phyloP scores from a whole-genome alignment of 306 rosid species.

The Delonix regia region DNA sequence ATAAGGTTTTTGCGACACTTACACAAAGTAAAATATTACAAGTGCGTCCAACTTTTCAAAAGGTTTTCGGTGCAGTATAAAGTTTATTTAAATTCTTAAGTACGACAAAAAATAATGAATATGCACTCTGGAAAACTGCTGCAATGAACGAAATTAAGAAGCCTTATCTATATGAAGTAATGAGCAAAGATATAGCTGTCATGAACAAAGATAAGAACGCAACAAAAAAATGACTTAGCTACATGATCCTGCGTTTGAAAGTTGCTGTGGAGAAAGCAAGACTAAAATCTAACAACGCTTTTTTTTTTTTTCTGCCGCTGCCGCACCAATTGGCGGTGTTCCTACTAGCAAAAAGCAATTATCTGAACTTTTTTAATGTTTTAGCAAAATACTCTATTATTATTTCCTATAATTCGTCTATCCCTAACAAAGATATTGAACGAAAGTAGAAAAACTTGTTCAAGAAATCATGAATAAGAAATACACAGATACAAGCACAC shows the following conservation, averaged over 20 bases:
- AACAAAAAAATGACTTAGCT: not conserved
- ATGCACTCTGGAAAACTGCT: not conserved
- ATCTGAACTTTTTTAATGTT: not conserved
- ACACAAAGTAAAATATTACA: not conserved
- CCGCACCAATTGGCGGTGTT: not conserved
- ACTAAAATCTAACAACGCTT: not conserved
- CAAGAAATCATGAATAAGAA: not conserved
- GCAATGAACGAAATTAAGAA: not conserved
- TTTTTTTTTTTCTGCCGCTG: not conserved
- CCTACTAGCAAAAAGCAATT: not conserved
- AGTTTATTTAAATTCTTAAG: not conserved
- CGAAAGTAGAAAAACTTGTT: not conserved
- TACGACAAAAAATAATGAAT: not conserved
- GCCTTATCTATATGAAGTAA: not conserved
- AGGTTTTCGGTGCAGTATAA: not conserved
- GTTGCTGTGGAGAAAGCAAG: not conserved
- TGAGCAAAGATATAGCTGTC: not conserved
- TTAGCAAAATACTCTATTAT: not conserved
- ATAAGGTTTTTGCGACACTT: conserved; percentile 6
- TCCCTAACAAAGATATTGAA: not conserved
- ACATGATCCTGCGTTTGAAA: not conserved
- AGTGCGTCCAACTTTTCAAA: conserved; percentile 1
- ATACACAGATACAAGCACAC: not conserved
- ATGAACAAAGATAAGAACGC: not conserved
- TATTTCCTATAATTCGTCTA: not conserved